phyloP scores from a whole-genome alignment of 1,284 basidiomycete species.

The Malassezia nana region DNA sequence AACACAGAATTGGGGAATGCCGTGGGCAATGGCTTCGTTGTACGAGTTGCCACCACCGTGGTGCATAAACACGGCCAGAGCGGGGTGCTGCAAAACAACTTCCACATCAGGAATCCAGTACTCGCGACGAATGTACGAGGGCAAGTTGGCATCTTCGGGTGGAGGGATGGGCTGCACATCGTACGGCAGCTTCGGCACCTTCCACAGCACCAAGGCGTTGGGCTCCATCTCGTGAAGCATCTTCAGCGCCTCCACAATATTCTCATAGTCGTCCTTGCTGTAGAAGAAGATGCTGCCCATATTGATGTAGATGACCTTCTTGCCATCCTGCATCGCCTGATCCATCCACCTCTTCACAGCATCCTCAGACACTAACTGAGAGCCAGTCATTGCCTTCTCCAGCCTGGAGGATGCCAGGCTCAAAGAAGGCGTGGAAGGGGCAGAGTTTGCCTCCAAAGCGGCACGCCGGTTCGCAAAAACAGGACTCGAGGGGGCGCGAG shows the following conservation, averaged over 20 bases:
- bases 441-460: background rate
- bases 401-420: slow-evolving; percentile 7
- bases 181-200: slow-evolving; percentile 21
- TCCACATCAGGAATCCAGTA: slow-evolving; percentile 30
- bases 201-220: slow-evolving; percentile 27
- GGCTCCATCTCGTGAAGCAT: slow-evolving; percentile 21
- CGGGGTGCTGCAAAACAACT: slow-evolving; percentile 32
- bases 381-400: slow-evolving; percentile 6
- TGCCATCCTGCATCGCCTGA: slow-evolving; percentile 19
- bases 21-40: slow-evolving; percentile 40
- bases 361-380: slow-evolving; percentile 3
- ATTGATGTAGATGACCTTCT: slow-evolving; percentile 40
- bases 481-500: slow-evolving; percentile 3
- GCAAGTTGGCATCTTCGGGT: slow-evolving; percentile 22
- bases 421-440: slow-evolving; percentile 9
- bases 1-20: slow-evolving; percentile 35
- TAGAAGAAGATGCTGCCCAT: slow-evolving; percentile 44
- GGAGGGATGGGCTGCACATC: slow-evolving; percentile 20
- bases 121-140: slow-evolving; percentile 28
- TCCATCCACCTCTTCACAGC: slow-evolving; percentile 26
- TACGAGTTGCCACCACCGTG: slow-evolving; percentile 44
- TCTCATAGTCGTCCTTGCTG: slow-evolving; percentile 26
- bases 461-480: background rate
- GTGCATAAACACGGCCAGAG: slow-evolving; percentile 30
- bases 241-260: slow-evolving; percentile 24